Evolutionary conservation across 164 flowering plant species (phyloP).

Genomic region (Sextonia rubra): DNA sequence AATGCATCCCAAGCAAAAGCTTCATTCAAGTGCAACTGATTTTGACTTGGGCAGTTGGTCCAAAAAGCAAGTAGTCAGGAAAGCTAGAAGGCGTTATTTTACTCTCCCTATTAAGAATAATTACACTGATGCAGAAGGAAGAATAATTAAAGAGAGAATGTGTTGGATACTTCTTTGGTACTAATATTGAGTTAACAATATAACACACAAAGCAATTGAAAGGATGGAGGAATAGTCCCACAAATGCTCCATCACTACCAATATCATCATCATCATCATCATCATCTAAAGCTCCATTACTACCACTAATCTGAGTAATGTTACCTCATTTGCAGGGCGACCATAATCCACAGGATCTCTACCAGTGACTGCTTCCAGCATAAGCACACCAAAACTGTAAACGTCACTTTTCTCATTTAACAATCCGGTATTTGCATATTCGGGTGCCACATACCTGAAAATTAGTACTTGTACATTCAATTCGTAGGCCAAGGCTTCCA

Average conservation of each 20-base stretch:
- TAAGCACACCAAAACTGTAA: conserved; percentile 50
- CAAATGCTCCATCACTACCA: neutral
- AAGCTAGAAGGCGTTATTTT: no score
- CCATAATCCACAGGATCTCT: conserved; percentile 51
- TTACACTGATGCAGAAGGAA: no score
- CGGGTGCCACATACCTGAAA: conserved; percentile 56
- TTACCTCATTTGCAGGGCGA: conserved; percentile 45
- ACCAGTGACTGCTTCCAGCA: conserved; percentile 45
- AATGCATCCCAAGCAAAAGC: no score
- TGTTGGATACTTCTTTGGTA: no score
- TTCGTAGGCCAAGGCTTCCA: neutral
- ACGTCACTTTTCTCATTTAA: conserved; percentile 49
- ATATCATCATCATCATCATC: no score
- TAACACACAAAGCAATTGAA: neutral
- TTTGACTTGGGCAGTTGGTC: no score
- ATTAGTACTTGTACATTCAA: neutral
- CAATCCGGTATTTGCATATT: conserved; percentile 50
- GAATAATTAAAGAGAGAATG: no score
- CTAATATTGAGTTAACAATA: neutral
- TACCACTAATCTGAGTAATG: neutral
- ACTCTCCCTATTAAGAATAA: no score
- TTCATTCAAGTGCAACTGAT: no score
- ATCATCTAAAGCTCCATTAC: no score
- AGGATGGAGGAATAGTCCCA: neutral
- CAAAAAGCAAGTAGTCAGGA: no score